phyloP scores from a whole-genome alignment of 192 early-diverging fungal species.

The Piromyces sp. region DNA sequence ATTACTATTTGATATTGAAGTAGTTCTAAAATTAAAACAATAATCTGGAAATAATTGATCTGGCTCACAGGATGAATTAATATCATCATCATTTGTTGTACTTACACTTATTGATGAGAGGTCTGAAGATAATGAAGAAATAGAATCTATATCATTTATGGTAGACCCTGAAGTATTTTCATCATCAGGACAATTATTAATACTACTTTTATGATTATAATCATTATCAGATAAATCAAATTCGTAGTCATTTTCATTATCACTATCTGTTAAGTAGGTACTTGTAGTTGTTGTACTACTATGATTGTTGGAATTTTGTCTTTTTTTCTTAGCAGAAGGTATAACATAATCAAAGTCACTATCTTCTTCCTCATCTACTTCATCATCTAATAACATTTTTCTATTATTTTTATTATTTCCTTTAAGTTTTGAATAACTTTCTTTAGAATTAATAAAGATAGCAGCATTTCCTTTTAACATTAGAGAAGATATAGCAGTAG shows the following conservation, averaged over 20 bases:
- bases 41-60: neutral
- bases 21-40: neutral
- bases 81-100: neutral
- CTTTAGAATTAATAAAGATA: neutral
- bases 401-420: neutral
- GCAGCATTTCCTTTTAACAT: neutral
- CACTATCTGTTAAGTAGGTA: too few species aligned
- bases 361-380: neutral
- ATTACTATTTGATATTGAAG: neutral
- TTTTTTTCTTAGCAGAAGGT: neutral
- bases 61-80: neutral
- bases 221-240: neutral
- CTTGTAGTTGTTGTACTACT: too few species aligned
- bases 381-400: neutral
- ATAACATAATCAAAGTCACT: neutral
- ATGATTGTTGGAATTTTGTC: neutral
- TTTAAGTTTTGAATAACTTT: neutral
- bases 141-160: neutral
- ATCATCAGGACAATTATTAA: too few species aligned
- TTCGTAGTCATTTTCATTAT: neutral
- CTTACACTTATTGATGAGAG: neutral
- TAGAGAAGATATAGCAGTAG: neutral
- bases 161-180: neutral
- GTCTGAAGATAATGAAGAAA: neutral
- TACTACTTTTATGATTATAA: too few species aligned